Evolutionary conservation across 2,329 filamentous ascomycete genomes (phyloP).

Genomic region (Alternaria angustiovoidea): DNA sequence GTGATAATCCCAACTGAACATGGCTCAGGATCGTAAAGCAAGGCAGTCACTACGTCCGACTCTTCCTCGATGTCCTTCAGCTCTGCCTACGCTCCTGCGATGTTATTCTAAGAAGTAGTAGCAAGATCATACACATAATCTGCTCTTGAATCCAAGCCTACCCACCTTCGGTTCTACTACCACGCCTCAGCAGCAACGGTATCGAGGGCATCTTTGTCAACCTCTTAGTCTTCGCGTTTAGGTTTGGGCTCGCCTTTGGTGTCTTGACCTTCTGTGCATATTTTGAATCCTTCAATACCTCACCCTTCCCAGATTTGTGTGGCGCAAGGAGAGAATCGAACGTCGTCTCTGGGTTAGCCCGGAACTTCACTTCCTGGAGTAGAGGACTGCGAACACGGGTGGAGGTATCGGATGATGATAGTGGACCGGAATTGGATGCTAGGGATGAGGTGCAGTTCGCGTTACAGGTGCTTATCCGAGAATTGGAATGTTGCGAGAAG

Average conservation of each 20-base stretch:
- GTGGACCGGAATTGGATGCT: background rate
- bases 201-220: slow-evolving; percentile 9
- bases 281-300: slow-evolving; percentile 23
- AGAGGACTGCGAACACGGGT: slow-evolving; percentile 25
- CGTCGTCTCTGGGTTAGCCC: slow-evolving; percentile 24
- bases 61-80: too few species aligned
- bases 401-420: slow-evolving; percentile 2
- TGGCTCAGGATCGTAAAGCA: too few species aligned
- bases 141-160: background rate
- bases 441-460: background rate
- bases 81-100: background rate
- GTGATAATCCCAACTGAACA: too few species aligned
- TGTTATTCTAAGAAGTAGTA: background rate
- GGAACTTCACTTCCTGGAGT: slow-evolving; percentile 10
- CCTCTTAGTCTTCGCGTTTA: background rate
- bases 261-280: slow-evolving; percentile 20
- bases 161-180: background rate
- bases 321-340: slow-evolving; percentile 40
- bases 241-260: background rate
- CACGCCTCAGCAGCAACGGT: background rate
- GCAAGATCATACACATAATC: background rate
- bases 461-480: background rate
- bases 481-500: slow-evolving; percentile 5
- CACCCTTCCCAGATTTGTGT: slow-evolving; percentile 37
- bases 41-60: too few species aligned